Evolutionary conservation across 495 filamentous ascomycete genomes (phyloP).

Genomic region (Penicillium nucicola): DNA sequence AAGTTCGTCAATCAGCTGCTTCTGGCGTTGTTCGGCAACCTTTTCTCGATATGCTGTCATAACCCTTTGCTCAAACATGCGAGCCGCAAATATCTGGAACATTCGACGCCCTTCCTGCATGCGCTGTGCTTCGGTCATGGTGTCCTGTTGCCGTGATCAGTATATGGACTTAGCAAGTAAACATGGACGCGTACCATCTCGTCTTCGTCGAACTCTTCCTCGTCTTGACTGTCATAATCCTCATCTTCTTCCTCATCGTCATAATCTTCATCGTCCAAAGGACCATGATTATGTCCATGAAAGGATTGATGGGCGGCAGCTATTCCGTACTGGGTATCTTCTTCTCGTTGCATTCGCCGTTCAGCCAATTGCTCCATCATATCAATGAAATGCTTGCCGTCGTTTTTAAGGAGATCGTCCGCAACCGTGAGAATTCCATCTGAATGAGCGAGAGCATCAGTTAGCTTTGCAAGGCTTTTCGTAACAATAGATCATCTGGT

Average conservation of each 20-base stretch:
- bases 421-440: conserved; percentile 98
- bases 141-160: conserved; percentile 56
- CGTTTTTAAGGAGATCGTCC: conserved; percentile 97
- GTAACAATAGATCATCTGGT: background rate
- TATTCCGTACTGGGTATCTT: conserved; percentile 74
- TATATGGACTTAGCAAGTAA: conserved; percentile 7
- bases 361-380: conserved; percentile 99
- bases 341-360: conserved; percentile 92
- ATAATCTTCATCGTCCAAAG: conserved; percentile 70
- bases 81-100: conserved; percentile 99
- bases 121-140: conserved; percentile 95
- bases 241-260: conserved; percentile 77
- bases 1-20: conserved; percentile 87
- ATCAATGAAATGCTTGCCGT: conserved; percentile 99
- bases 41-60: conserved; percentile 97
- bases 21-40: conserved; percentile 85
- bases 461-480: background rate
- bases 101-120: conserved; percentile 98
- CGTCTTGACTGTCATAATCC: conserved; percentile 82
- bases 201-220: conserved; percentile 82
- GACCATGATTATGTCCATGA: conserved; percentile 62
- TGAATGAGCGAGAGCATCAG: conserved; percentile 38
- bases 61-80: conserved; percentile 98
- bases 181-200: conserved; percentile 58
- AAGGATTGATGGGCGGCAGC: conserved; percentile 56